Evolutionary conservation across 1,139 yeast genomes (phyloP).

Genomic region (Wickerhamomyces sp.): DNA sequence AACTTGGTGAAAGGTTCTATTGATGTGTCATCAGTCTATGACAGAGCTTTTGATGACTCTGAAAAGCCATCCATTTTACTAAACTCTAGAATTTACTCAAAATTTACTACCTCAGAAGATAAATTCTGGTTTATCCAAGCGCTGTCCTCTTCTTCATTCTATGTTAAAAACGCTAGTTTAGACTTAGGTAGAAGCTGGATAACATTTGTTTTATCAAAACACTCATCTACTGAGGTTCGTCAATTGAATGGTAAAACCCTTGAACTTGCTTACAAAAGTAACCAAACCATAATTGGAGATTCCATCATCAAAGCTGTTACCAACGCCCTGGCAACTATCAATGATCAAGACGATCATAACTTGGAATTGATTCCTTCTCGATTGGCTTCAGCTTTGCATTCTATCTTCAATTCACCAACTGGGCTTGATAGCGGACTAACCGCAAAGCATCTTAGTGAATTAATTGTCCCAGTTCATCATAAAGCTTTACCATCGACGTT

Average conservation of each 20-base stretch:
- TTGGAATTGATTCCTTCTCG: slow-evolving; percentile 24
- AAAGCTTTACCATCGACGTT: slow-evolving; percentile 34
- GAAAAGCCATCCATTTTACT: slow-evolving; percentile 44
- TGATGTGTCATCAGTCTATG: slow-evolving; percentile 21
- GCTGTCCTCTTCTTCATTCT: slow-evolving; percentile 25
- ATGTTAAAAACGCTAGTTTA: slow-evolving; percentile 13
- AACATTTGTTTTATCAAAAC: slow-evolving; percentile 36
- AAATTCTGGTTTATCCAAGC: slow-evolving; percentile 50
- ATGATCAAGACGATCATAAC: slow-evolving; percentile 17
- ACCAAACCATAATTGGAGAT: slow-evolving; percentile 27
- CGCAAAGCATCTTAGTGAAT: slow-evolving; percentile 36
- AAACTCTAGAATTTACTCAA: slow-evolving; percentile 44
- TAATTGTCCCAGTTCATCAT: slow-evolving; percentile 57
- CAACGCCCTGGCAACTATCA: slow-evolving; percentile 26
- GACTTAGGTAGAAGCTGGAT: slow-evolving; percentile 40
- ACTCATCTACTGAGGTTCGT: slow-evolving; percentile 33
- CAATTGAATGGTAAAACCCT: slow-evolving; percentile 31
- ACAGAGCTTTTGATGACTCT: slow-evolving; percentile 28
- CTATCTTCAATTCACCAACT: slow-evolving; percentile 37
- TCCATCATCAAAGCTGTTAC: slow-evolving; percentile 27
- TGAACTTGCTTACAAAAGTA: slow-evolving; percentile 20
- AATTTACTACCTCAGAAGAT: slow-evolving; percentile 41
- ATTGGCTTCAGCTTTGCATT: slow-evolving; percentile 40
- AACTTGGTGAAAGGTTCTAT: slow-evolving; percentile 9
- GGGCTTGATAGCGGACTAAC: slow-evolving; percentile 31